phyloP scores from a whole-genome alignment of 2,329 filamentous ascomycete genomes.

The Talaromyces rugulosus region DNA sequence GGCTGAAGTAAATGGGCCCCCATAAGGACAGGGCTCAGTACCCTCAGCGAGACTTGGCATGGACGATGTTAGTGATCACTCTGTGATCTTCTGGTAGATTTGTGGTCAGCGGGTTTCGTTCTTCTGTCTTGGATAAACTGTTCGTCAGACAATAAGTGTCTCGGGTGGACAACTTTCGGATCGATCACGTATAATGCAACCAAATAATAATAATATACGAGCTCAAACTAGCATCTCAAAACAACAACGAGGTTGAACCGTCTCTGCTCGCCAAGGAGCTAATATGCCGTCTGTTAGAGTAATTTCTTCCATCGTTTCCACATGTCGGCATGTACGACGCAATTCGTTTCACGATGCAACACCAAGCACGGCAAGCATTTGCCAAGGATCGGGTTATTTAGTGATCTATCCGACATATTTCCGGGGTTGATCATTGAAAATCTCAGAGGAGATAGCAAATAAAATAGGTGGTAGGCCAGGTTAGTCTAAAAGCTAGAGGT shows the following conservation, averaged over 20 bases:
- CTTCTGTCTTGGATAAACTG: no score
- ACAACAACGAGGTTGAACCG: not conserved
- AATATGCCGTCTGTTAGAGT: not conserved
- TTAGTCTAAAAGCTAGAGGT: no score
- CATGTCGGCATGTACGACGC: not conserved
- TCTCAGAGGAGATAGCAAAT: no score
- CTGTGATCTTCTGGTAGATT: not conserved
- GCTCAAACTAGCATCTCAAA: no score
- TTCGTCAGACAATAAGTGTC: no score
- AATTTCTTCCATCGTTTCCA: not conserved
- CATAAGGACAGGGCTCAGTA: not conserved
- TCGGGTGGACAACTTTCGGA: no score
- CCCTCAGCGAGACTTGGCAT: not conserved
- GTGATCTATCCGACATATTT: no score
- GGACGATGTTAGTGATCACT: no score
- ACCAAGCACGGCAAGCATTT: not conserved
- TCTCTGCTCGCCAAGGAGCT: not conserved
- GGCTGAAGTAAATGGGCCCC: not conserved
- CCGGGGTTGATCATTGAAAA: not conserved
- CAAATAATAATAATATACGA: no score
- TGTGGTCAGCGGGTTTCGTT: no score
- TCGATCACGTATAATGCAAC: no score
- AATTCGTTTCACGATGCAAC: not conserved
- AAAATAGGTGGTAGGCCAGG: no score
- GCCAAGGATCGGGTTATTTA: not conserved